Conservation (phyloP, 306 rosid genomes). For the Nissolia schottii region DNA sequence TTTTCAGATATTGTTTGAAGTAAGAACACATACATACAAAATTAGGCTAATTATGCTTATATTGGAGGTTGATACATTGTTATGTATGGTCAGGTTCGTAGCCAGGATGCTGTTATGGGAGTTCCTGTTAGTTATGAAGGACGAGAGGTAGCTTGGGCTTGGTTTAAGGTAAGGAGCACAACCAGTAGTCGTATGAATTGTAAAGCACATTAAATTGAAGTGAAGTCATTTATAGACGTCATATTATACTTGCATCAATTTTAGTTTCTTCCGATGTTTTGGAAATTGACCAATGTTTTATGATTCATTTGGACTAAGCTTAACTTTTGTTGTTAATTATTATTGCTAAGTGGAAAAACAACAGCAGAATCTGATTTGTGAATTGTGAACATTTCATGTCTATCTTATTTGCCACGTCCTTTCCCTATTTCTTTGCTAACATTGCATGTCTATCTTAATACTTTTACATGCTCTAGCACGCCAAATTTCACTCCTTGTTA, state of each 20-base stretch:
- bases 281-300: conserved; percentile 8
- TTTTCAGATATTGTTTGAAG: conserved; percentile 10
- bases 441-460: not conserved
- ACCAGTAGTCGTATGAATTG: conserved; percentile 6
- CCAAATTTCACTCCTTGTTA: not conserved
- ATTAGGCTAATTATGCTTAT: not conserved
- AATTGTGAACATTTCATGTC: no score
- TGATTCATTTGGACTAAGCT: conserved; percentile 6
- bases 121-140: conserved; percentile 54
- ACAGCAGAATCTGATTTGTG: not conserved
- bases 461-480: conserved; percentile 7
- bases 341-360: not conserved
- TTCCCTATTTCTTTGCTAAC: not conserved
- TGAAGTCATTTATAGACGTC: not conserved
- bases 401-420: not conserved
- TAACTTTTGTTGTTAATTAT: not conserved
- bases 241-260: not conserved
- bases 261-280: conserved; percentile 3
- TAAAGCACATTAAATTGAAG: conserved; percentile 7
- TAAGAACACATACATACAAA: not conserved
- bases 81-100: conserved; percentile 53
- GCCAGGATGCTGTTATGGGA: conserved; percentile 81
- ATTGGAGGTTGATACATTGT: conserved; percentile 28
- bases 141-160: conserved; percentile 80
- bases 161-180: conserved; percentile 69